These are phyloP conservation scores for Anthoceros angustus DNA, from an alignment of 225 moss, liverwort and hornwort genomes.

Conservation along the genomic window DNA sequence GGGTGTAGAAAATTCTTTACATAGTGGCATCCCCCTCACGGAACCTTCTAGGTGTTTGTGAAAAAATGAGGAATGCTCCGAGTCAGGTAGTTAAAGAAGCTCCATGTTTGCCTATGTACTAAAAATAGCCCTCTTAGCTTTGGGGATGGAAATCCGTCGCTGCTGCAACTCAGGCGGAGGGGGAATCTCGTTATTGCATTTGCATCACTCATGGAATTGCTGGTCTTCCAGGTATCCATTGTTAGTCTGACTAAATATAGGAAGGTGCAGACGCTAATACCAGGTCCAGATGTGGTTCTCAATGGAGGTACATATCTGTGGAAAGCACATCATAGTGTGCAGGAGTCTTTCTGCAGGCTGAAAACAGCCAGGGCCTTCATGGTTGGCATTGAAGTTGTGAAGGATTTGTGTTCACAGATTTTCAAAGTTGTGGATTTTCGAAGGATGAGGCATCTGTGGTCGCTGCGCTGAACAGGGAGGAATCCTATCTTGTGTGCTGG, in stretches of 20 bases:
- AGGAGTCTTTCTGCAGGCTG: no score
- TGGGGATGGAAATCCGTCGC: not conserved
- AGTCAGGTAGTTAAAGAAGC: not conserved
- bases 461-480: conserved; percentile 16
- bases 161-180: not conserved
- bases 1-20: not conserved
- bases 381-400: no score
- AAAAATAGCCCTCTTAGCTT: not conserved
- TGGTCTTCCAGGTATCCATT: not conserved
- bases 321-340: not conserved
- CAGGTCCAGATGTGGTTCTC: not conserved
- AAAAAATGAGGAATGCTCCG: not conserved
- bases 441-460: conserved; percentile 16
- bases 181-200: not conserved
- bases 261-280: conserved; percentile 3
- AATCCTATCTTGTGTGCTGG: conserved; percentile 19
- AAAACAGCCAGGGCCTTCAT: no score
- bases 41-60: conserved; percentile 2
- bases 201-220: not conserved
- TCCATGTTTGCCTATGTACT: not conserved
- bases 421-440: conserved; percentile 20
- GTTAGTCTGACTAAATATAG: not conserved
- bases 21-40: conserved; percentile 2
- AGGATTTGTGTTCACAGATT: conserved; percentile 7
- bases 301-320: not conserved